Conservation (phyloP, 257 asterid species). For the Ilex asprella region DNA sequence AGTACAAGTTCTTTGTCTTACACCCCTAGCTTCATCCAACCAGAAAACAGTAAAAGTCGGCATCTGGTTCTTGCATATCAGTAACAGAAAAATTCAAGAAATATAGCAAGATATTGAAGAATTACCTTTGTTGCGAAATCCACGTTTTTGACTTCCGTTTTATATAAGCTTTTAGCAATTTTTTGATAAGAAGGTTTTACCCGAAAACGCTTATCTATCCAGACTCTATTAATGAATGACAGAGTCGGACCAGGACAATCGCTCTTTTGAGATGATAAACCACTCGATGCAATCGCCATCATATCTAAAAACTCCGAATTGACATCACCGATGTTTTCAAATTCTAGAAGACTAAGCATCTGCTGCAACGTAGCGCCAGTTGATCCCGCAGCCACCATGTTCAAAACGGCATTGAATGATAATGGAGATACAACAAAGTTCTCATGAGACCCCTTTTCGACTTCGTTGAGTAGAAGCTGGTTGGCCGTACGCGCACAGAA, state of each 20-base stretch:
- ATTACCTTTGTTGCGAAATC: constrained; percentile 6
- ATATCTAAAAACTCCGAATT: background rate
- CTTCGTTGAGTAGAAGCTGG: background rate
- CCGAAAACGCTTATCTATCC: background rate
- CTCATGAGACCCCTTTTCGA: background rate
- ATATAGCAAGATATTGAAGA: background rate
- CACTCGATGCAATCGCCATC: background rate
- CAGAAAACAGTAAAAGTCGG: too few relatives aligned
- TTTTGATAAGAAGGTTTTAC: background rate
- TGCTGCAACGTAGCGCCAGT: background rate
- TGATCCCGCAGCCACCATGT: constrained; percentile 6
- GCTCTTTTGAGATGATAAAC: too few relatives aligned
- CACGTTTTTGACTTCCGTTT: background rate
- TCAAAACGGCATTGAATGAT: background rate
- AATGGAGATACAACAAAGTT: constrained; percentile 1
- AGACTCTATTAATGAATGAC: constrained; percentile 1
- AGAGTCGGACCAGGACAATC: background rate
- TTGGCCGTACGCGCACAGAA: too few relatives aligned
- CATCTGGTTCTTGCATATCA: too few relatives aligned
- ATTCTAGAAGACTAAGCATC: background rate
- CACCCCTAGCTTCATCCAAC: too few relatives aligned
- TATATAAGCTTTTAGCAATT: background rate
- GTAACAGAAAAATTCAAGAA: too few relatives aligned
- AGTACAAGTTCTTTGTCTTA: too few relatives aligned
- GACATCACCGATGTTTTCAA: background rate